Conservation (phyloP, 1,139 yeast genomes). For the Suhomyces bokatorum region DNA sequence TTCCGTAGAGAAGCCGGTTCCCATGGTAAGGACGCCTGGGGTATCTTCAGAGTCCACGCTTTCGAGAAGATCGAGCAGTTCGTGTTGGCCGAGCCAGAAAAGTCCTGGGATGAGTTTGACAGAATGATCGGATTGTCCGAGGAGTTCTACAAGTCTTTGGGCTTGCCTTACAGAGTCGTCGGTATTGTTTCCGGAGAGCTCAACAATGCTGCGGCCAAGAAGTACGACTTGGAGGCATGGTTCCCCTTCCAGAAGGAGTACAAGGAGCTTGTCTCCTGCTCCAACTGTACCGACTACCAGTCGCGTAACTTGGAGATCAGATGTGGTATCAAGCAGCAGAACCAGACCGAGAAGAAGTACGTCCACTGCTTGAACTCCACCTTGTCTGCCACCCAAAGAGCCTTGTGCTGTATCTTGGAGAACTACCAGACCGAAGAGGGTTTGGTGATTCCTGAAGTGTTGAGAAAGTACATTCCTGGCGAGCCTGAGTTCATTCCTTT, state of each 20-base stretch:
- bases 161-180: conserved; percentile 94
- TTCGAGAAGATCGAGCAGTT: conserved; percentile 98
- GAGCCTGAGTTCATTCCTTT: conserved; percentile 96
- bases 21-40: conserved; percentile 99
- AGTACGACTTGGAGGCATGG: conserved; percentile 99
- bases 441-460: conserved; percentile 87
- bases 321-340: conserved; percentile 96
- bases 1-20: conserved; percentile 99
- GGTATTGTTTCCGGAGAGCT: conserved; percentile 98
- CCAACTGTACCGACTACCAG: conserved; percentile 99
- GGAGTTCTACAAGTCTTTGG: conserved; percentile 89
- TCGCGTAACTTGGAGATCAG: conserved; percentile 97
- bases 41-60: conserved; percentile 98
- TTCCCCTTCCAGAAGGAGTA: conserved; percentile 99
- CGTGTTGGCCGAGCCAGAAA: conserved; percentile 93
- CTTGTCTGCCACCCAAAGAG: conserved; percentile 96
- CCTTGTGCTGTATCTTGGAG: conserved; percentile 94
- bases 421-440: conserved; percentile 98
- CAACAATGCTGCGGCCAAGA: conserved; percentile 98
- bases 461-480: conserved; percentile 95
- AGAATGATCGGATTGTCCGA: conserved; percentile 90
- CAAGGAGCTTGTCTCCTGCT: conserved; percentile 97
- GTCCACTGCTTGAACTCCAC: conserved; percentile 99
- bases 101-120: conserved; percentile 96
- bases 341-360: conserved; percentile 94